Base-by-base conservation (phyloP, 2,329 filamentous ascomycete species). In the Trichoderma atroviride region DNA sequence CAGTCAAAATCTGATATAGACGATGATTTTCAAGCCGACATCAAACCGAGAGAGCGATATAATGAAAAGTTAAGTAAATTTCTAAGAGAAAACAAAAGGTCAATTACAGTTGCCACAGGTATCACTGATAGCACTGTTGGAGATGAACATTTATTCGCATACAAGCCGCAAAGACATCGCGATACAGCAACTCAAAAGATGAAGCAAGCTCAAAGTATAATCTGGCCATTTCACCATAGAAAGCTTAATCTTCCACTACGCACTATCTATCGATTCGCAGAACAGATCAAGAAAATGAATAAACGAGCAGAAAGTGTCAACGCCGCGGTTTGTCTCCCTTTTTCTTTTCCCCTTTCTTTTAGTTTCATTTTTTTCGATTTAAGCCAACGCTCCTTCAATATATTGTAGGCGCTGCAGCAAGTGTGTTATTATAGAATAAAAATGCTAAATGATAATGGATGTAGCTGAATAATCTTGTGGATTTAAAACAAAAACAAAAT, bases 401-500 rank as follows among this genome's bases (percentile, higher is more conserved):
- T n/a, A n/a, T n/a, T n/a, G n/a, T n/a, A 29, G 5, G 27, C 27
- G 27, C 27, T 29, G 3, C 27, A 29, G 5, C 5, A 29, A 29
- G 5, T 5, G 5, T 29, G 5, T 29, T 29, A 5, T 5, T 29
- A 29, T 29, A 29, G 27, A 5, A 29, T 3, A 33, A 33, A 2
- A 33, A 33, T 2, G n/a, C 59, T 62, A 35, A 62, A 35, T 0
- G 29, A 3, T 11, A 1, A 1, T 4, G 1, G 11, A 19, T 14
- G 35, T 7, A 52, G 60, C 6, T 62, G 13, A 53, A 4, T n/a
- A 62, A 7, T 7, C 43, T 63, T 3, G 60, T 63, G n/a, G 60
- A 63, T 19, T 11, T 63, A 3, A 63, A 63, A 9, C 60, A 63
- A 4, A 63, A 63, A 16, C 43, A 63, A 5, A 63, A 14, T 22